Conservation (phyloP, 805 yeast genomes). For the Pichia manshurica region DNA sequence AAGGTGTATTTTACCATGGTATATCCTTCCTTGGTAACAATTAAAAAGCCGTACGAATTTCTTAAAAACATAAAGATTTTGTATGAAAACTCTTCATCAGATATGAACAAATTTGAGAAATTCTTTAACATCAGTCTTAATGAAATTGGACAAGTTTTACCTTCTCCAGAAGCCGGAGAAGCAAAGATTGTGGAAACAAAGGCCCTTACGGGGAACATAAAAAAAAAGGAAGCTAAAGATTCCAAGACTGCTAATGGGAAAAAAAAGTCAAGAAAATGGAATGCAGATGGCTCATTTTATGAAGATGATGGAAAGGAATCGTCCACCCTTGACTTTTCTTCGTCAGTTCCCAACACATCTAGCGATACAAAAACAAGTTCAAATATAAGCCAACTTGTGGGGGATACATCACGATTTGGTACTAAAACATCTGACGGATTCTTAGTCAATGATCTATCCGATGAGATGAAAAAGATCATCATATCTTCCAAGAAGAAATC, state of each 20-base stretch:
- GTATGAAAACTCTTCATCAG: conserved; percentile 19
- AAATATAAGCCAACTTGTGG: conserved; percentile 31
- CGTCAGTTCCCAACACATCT: conserved; percentile 15
- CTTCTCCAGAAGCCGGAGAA: conserved; percentile 5
- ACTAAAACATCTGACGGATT: conserved; percentile 46
- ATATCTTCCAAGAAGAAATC: conserved; percentile 19
- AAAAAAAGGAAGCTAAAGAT: conserved; percentile 12
- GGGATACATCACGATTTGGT: conserved; percentile 39
- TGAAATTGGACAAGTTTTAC: conserved; percentile 20
- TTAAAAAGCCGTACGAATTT: conserved; percentile 27
- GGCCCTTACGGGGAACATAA: background rate
- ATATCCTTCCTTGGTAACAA: conserved; percentile 34
- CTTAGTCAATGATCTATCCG: conserved; percentile 56
- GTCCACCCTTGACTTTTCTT: conserved; percentile 49
- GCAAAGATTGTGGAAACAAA: conserved; percentile 5
- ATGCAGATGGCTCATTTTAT: conserved; percentile 51
- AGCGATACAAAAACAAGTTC: conserved; percentile 20
- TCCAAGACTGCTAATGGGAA: background rate
- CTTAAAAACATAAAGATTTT: conserved; percentile 21
- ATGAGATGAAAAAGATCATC: conserved; percentile 41
- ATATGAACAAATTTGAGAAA: conserved; percentile 31
- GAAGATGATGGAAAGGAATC: conserved; percentile 37
- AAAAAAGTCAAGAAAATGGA: conserved; percentile 59
- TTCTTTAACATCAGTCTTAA: conserved; percentile 36
- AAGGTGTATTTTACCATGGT: conserved; percentile 38